A percentile compares a stretch with the other conserved stretches of the same genome.
Conservation (phyloP, 495 filamentous ascomycete genomes). For the Daldinia childiae region DNA sequence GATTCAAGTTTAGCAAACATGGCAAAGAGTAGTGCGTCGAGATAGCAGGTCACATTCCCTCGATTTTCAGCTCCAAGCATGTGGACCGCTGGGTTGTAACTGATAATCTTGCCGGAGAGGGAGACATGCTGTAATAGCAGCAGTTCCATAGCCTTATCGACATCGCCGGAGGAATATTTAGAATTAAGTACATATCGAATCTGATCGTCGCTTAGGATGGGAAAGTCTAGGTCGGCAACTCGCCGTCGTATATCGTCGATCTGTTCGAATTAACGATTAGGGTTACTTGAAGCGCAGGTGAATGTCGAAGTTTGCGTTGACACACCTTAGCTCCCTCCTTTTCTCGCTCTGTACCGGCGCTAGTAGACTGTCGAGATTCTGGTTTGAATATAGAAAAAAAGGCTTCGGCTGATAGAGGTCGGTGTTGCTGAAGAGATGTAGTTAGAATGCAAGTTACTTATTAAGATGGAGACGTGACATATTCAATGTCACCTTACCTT, state of each 20-base stretch:
- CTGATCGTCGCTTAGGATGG: slow-evolving; percentile 66
- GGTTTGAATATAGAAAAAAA: slow-evolving; percentile 65
- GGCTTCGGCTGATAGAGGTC: slow-evolving; percentile 51
- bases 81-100: slow-evolving; percentile 72
- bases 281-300: slow-evolving; percentile 7
- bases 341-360: slow-evolving; percentile 62
- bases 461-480: slow-evolving; percentile 29
- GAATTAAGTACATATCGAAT: slow-evolving; percentile 74
- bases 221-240: slow-evolving; percentile 63
- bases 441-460: slow-evolving; percentile 20
- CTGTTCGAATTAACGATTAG: slow-evolving; percentile 50
- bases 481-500: slow-evolving; percentile 55
- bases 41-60: slow-evolving; percentile 85
- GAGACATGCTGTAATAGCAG: slow-evolving; percentile 79
- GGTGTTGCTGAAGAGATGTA: slow-evolving; percentile 44
- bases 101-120: slow-evolving; percentile 79
- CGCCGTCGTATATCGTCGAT: slow-evolving; percentile 64
- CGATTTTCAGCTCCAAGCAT: slow-evolving; percentile 90
- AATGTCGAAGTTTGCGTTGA: slow-evolving; percentile 7
- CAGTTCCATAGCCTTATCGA: slow-evolving; percentile 77
- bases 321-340: slow-evolving; percentile 54
- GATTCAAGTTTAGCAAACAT: slow-evolving; percentile 93
- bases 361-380: slow-evolving; percentile 61
- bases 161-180: slow-evolving; percentile 71
- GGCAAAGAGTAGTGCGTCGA: slow-evolving; percentile 91